Evolutionary conservation across 2,329 filamentous ascomycete genomes (phyloP).

Genomic region (Dactylellina haptotyla): DNA sequence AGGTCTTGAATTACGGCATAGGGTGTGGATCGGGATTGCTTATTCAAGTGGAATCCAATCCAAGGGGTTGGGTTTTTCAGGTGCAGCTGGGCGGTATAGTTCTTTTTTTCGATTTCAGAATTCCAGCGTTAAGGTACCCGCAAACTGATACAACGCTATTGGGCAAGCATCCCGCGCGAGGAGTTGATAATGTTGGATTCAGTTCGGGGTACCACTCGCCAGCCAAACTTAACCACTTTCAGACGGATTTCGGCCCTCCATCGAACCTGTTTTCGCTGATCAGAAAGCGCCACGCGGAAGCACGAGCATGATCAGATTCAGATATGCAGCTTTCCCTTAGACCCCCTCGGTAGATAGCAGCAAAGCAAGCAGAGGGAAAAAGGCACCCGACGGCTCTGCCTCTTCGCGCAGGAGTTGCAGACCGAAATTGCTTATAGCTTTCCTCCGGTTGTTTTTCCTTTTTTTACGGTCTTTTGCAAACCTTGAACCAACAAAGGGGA

Average conservation of each 20-base stretch:
- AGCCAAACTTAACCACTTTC: neutral
- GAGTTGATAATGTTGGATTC: slow-evolving; percentile 51
- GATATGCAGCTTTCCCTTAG: slow-evolving; percentile 1
- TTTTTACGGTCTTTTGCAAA: neutral
- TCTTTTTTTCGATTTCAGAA: neutral
- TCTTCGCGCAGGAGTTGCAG: slow-evolving; percentile 12
- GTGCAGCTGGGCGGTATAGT: slow-evolving; percentile 5
- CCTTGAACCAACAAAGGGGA: slow-evolving; percentile 23
- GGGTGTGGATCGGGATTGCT: slow-evolving; percentile 37
- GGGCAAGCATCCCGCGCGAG: slow-evolving; percentile 25
- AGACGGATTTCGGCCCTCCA: neutral
- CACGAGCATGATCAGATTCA: slow-evolving; percentile 29
- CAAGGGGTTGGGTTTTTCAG: slow-evolving; percentile 43
- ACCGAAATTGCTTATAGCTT: slow-evolving; percentile 17
- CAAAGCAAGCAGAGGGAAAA: neutral
- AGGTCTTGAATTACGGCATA: slow-evolving; percentile 25
- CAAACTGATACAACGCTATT: slow-evolving; percentile 24
- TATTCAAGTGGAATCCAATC: slow-evolving; percentile 16
- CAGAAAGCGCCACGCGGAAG: slow-evolving; percentile 37
- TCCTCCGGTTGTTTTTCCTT: neutral
- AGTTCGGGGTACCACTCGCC: slow-evolving; percentile 1
- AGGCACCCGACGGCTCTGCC: neutral
- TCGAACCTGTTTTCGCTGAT: slow-evolving; percentile 8
- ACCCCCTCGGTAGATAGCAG: neutral
- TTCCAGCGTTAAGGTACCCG: slow-evolving; percentile 43